Base-by-base conservation (phyloP, 2,329 filamentous ascomycete species). In the Drechslera avenae region DNA sequence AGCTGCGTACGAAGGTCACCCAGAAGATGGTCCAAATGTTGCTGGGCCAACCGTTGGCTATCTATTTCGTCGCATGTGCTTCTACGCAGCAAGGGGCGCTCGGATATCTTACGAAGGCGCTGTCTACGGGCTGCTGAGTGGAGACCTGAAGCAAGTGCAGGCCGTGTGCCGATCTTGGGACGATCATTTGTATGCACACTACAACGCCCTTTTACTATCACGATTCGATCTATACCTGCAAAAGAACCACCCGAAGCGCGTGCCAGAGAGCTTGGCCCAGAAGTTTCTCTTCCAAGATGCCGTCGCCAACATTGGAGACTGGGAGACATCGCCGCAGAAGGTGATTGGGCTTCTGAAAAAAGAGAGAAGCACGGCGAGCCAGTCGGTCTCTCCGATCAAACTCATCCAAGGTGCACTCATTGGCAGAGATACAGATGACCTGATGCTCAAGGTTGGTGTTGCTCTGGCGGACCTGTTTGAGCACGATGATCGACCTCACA, bases 111-210 rank as follows among this genome's bases (percentile, higher is more conserved):
- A 91, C 65, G 91, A 99, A 75, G 85, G 86, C 47, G 94, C 93
- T 14, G 91, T 96, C 0, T 97, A 96, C 68, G 93, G 91, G 21
- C 76, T 97, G 10, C 80, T 99, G n/a, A 88, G 89, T 34, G 94
- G 94, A 41, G 91, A 97, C 67, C 82, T 91, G 41, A 77, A 83
- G 31, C 89, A 88, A 43, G 90, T 95, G 9, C 86, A 90, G 66
- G 84, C 84, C 58, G 85, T 93, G 32, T 91, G 90, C 68, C 81
- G 83, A 42, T 85, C 82, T 17, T 95, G 91, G 87, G 90, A 96
- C 60, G 93, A 97, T 66, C 85, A 87, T 63, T 80, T 97, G 14
- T 96, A 94, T 72, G 86, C 88, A 30, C 86, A 92, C 69, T 94
- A 94, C 78, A 97, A 95, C 67, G 86, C 89, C n/a, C 78, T 93